Evolutionary conservation across 31 red algal species (phyloP).

Genomic region (Bonnemaisonia californica): DNA sequence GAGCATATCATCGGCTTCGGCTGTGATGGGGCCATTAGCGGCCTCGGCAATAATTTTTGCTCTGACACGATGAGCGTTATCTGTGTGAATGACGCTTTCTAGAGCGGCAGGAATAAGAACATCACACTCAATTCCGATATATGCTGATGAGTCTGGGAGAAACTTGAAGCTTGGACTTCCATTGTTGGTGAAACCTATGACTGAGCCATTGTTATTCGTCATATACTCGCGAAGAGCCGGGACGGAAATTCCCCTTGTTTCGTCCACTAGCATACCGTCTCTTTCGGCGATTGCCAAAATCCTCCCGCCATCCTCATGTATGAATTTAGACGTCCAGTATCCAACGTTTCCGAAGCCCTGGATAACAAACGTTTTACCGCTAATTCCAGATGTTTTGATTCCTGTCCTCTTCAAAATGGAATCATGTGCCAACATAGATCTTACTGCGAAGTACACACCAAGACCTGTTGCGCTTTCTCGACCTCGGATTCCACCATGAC

Average conservation of each 20-base stretch:
- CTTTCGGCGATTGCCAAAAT: constrained; percentile 83
- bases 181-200: constrained; percentile 69
- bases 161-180: constrained; percentile 58
- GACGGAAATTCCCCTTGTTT: constrained; percentile 61
- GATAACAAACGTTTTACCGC: constrained; percentile 73
- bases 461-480: constrained; percentile 91
- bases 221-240: constrained; percentile 61
- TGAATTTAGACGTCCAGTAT: constrained; percentile 83
- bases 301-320: constrained; percentile 69
- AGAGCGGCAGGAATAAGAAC: constrained; percentile 94
- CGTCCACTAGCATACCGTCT: constrained; percentile 70
- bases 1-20: constrained; percentile 82
- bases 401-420: constrained; percentile 50
- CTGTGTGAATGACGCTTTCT: constrained; percentile 79
- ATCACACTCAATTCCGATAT: constrained; percentile 72
- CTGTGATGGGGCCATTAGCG: constrained; percentile 95
- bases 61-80: constrained; percentile 72
- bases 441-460: constrained; percentile 89
- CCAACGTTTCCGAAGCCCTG: constrained; percentile 99
- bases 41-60: constrained; percentile 91
- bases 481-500: constrained; percentile 92
- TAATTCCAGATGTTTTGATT: constrained; percentile 42
- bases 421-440: constrained; percentile 61
- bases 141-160: constrained; percentile 34
- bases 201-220: constrained; percentile 35